These are phyloP conservation scores for Clausena lansium DNA, from an alignment of 345 rosid genomes.

Conservation along the genomic window DNA sequence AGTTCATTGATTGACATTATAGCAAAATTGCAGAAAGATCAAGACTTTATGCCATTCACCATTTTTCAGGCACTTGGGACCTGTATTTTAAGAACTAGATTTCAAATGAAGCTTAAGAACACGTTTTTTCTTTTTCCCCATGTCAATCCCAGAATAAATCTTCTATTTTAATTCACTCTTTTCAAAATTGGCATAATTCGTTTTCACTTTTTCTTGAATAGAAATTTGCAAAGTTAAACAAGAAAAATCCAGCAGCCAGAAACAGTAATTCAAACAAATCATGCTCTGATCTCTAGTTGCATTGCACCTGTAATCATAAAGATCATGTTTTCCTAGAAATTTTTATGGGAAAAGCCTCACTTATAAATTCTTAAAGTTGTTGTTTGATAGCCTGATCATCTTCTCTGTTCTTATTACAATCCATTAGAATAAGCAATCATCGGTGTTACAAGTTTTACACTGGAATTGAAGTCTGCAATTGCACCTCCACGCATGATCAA, in stretches of 20 bases:
- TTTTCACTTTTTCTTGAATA: not conserved
- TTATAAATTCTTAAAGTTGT: not conserved
- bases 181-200: no score
- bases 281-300: not conserved
- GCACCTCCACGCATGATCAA: constrained; percentile 27
- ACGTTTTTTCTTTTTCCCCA: not conserved
- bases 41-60: not conserved
- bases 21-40: not conserved
- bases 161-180: not conserved
- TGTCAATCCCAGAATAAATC: not conserved
- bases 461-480: constrained; percentile 21
- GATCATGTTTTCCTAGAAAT: not conserved
- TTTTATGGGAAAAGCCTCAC: not conserved
- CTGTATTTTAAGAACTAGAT: not conserved
- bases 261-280: not conserved
- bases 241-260: constrained; percentile 10
- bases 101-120: not conserved
- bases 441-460: constrained; percentile 22
- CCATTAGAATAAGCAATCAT: constrained; percentile 7
- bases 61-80: not conserved
- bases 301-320: not conserved
- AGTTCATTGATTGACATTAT: not conserved
- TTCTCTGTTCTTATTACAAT: not conserved
- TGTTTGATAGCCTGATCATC: not conserved
- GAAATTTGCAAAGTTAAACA: not conserved